phyloP scores from a whole-genome alignment of 805 yeast species.

The Candida germanica region DNA sequence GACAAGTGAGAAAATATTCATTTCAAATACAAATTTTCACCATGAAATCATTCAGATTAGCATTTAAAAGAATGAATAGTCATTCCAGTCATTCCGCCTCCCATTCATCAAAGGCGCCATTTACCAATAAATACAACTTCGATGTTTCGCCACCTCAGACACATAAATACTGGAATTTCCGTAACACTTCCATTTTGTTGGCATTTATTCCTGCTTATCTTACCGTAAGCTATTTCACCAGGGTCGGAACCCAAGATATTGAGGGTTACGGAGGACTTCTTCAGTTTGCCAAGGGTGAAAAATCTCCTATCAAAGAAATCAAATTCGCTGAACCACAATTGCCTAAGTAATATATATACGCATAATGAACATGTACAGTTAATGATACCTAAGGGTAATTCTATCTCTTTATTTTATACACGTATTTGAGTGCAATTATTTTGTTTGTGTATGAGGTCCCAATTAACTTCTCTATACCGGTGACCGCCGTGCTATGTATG shows the following conservation, averaged over 20 bases:
- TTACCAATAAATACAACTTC: constrained; percentile 42
- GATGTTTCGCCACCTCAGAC: constrained; percentile 44
- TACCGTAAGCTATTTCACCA: constrained; percentile 33
- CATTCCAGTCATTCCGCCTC: constrained; percentile 18
- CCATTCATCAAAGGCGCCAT: constrained; percentile 21
- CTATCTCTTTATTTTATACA: no score
- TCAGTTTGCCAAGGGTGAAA: constrained; percentile 34
- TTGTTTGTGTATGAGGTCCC: no score
- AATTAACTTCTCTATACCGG: no score
- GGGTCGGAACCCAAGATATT: constrained; percentile 22
- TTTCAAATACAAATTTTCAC: no score
- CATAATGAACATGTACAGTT: no score
- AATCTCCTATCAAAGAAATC: constrained; percentile 36
- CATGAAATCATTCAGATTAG: constrained; percentile 6
- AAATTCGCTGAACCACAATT: constrained; percentile 38
- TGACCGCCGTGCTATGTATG: no score
- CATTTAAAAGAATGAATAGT: constrained; percentile 12
- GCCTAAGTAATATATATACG: constrained; percentile 9
- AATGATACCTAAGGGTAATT: no score
- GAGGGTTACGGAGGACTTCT: constrained; percentile 31
- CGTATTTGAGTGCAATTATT: no score
- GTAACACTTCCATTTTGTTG: constrained; percentile 33
- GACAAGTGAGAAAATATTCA: no score
- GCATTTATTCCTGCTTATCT: constrained; percentile 38
- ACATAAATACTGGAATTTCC: constrained; percentile 43